A percentile compares a stretch with the other conserved stretches of the same genome.
These are phyloP conservation scores for Aspergillus asperescens DNA, from an alignment of 495 filamentous ascomycete species.

Conservation along the genomic window DNA sequence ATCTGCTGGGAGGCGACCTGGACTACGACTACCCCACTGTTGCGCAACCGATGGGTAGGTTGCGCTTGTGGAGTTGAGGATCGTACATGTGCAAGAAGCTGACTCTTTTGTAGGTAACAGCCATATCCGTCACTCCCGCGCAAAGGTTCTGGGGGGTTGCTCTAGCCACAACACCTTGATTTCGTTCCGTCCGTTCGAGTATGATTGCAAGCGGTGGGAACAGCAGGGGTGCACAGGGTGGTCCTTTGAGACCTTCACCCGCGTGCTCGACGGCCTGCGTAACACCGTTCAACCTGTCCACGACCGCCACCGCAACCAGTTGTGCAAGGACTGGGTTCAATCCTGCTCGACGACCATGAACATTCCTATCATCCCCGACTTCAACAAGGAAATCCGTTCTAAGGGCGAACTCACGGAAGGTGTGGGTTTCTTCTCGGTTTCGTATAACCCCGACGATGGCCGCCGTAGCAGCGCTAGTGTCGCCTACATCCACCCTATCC, in stretches of 20 bases:
- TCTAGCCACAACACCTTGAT: slow-evolving; percentile 85
- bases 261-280: slow-evolving; percentile 66
- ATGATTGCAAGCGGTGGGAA: slow-evolving; percentile 71
- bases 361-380: slow-evolving; percentile 72
- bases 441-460: slow-evolving; percentile 78
- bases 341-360: slow-evolving; percentile 66
- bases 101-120: slow-evolving; percentile 57
- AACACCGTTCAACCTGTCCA: slow-evolving; percentile 80
- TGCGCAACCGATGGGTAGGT: slow-evolving; percentile 72
- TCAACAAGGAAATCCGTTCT: slow-evolving; percentile 68
- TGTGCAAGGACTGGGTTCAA: slow-evolving; percentile 78
- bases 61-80: too few species aligned
- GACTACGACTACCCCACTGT: slow-evolving; percentile 85
- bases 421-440: slow-evolving; percentile 78
- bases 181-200: slow-evolving; percentile 76
- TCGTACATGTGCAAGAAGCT: not conserved
- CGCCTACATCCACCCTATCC: slow-evolving; percentile 81
- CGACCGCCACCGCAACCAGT: slow-evolving; percentile 67
- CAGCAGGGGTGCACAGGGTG: slow-evolving; percentile 68
- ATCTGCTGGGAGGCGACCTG: slow-evolving; percentile 70
- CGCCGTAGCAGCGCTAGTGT: slow-evolving; percentile 73
- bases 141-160: slow-evolving; percentile 81
- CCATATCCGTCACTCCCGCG: slow-evolving; percentile 75
- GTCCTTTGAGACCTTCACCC: slow-evolving; percentile 72
- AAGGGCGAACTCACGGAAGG: slow-evolving; percentile 63